Percentiles rank a stretch among this genome's conserved stretches.
These are phyloP conservation scores for Cylindrodendrum hubeiense DNA, from an alignment of 2,329 filamentous ascomycete genomes.

Conservation along the genomic window DNA sequence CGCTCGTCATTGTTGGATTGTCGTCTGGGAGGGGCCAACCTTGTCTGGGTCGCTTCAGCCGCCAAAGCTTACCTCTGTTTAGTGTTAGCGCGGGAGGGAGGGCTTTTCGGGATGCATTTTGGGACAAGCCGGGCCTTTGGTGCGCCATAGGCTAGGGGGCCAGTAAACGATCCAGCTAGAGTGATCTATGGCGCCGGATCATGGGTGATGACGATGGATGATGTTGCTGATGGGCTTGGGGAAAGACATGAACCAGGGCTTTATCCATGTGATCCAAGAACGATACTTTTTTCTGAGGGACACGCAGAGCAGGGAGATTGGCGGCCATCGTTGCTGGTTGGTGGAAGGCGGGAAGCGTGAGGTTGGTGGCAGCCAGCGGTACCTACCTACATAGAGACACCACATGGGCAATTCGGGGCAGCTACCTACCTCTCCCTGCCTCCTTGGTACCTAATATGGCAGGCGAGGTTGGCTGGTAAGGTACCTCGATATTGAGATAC, in stretches of 20 bases:
- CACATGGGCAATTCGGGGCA: neutral
- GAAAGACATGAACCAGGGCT: slow-evolving; percentile 5
- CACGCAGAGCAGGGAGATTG: neutral
- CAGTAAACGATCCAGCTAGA: slow-evolving; percentile 6
- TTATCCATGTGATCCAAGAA: slow-evolving; percentile 8
- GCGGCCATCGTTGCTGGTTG: neutral
- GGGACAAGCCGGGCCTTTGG: slow-evolving; percentile 6
- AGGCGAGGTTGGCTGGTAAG: neutral
- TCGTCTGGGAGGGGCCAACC: slow-evolving; percentile 8
- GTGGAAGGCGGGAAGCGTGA: neutral
- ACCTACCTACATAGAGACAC: neutral
- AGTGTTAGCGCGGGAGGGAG: slow-evolving; percentile 22
- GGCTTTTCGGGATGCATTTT: slow-evolving; percentile 16
- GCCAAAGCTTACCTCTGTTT: slow-evolving; percentile 29
- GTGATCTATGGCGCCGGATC: slow-evolving; percentile 9
- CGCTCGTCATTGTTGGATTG: slow-evolving; percentile 11
- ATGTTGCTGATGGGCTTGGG: slow-evolving; percentile 8
- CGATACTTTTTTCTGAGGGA: neutral
- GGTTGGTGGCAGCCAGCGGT: neutral
- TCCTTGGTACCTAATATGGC: neutral
- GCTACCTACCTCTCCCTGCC: no score
- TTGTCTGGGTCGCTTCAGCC: slow-evolving; percentile 27
- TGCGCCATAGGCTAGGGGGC: neutral
- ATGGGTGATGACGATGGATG: slow-evolving; percentile 19
- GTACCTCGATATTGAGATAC: neutral